Percentiles rank a stretch among this genome's conserved stretches.
Evolutionary conservation across 2,329 filamentous ascomycete species (phyloP).

Genomic region (Neofusicoccum parvum): DNA sequence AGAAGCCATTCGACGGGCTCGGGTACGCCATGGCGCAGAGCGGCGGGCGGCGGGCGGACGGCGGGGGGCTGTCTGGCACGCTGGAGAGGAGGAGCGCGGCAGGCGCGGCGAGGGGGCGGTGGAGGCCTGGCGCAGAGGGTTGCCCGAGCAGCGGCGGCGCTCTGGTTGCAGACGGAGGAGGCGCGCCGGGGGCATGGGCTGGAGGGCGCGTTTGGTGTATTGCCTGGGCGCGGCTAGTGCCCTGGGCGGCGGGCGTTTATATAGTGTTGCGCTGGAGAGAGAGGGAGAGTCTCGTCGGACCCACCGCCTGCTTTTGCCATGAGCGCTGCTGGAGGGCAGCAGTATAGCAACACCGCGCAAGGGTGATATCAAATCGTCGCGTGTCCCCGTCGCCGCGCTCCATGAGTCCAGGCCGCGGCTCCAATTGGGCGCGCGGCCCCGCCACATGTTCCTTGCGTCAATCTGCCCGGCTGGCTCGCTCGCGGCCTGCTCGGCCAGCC

Average conservation of each 20-base stretch:
- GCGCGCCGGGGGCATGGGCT: conserved; percentile 4
- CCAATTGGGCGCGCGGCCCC: conserved; percentile 1
- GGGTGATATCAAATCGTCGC: conserved; percentile 13
- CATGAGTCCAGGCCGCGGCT: background rate
- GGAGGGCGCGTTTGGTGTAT: conserved; percentile 1
- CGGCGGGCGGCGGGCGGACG: too few relatives aligned
- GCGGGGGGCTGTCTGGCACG: too few relatives aligned
- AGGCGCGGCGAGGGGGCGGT: background rate
- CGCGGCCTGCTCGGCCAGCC: background rate
- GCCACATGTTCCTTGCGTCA: conserved; percentile 12
- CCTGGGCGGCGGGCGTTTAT: conserved; percentile 15
- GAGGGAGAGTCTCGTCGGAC: background rate
- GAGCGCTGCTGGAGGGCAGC: conserved; percentile 6
- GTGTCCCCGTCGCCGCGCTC: background rate
- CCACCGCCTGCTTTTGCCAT: conserved; percentile 7
- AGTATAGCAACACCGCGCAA: conserved; percentile 1
- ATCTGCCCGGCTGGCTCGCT: background rate
- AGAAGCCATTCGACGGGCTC: conserved; percentile 20
- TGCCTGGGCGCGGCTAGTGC: conserved; percentile 16
- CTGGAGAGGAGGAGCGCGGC: too few relatives aligned
- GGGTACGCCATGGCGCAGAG: conserved; percentile 20
- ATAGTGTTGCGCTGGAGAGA: conserved; percentile 6
- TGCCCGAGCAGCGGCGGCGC: background rate
- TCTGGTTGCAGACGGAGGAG: background rate
- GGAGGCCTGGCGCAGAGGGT: background rate